Base-by-base conservation (phyloP, 495 filamentous ascomycete genomes). In the Hyaloscypha variabilis region DNA sequence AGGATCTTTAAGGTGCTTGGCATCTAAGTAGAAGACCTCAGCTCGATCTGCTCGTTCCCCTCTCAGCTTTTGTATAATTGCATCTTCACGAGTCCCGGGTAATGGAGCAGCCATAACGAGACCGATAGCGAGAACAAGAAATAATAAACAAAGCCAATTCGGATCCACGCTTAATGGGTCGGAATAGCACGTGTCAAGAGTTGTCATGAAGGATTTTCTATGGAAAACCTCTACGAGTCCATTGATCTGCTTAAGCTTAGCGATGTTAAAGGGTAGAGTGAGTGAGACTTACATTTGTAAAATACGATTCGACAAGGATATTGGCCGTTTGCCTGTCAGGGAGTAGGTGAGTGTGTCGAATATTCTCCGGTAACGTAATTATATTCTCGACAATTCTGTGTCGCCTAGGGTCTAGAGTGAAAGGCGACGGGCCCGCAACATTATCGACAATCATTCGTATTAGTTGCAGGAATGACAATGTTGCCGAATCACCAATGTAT, bases 401-500 rank as follows among this genome's bases (percentile, higher is more conserved):
- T 52, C 89, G 80, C 58, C 82, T 83, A 19, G 87, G 89, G 67
- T 92, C 90, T 54, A 84, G 77, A 10, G 89, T 91, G 62, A 93
- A 92, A 6, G 82, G 79, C 10, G 87, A 90, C 3, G 82, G 71
- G 6, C 90, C 89, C 25, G 85, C 84, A 17, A 85, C 85, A 53
- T 81, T 87, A 42, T 86, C 86, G 14, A 93, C 88, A 63, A 92
- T 88, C 69, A 90, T 87, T 34, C 89, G 87, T 49, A 92, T 83
- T 63, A 89, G 81, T 67, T 91, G 88, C 51, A 93, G 71, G 68
- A 89, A 91, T 2, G 90, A 90, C 56, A 92, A 76, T 51, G 86
- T 88, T 1, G 89, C 89, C 0, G 89, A 88, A 69, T 93, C 89
- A 29, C 90, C 90, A 64, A 93, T 83, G 67, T 92, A 93, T 56